Evolutionary conservation across 1,284 basidiomycete species (phyloP).

Genomic region (Ustilago trichophora): DNA sequence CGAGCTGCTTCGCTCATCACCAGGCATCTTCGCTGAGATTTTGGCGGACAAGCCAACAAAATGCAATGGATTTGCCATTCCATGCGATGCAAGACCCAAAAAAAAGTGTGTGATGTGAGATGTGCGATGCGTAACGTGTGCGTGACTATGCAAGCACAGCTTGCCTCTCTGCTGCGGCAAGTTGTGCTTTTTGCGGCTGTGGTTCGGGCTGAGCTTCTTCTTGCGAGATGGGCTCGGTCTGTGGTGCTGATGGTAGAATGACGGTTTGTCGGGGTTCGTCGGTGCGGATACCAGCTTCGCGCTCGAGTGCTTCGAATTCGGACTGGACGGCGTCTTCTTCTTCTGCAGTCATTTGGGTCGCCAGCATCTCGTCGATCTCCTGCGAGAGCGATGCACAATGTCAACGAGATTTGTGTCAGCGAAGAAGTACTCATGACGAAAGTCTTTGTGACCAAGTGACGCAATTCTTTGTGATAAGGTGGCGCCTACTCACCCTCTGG

Average conservation of each 20-base stretch:
- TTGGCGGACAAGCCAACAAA: background rate
- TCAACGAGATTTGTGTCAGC: too few relatives aligned
- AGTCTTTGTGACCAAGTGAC: too few relatives aligned
- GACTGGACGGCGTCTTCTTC: conserved; percentile 92
- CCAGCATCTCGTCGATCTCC: conserved; percentile 91
- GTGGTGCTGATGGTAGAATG: conserved; percentile 31
- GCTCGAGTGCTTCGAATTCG: conserved; percentile 70
- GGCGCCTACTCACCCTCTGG: conserved; percentile 73
- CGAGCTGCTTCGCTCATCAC: conserved; percentile 22
- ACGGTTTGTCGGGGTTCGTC: conserved; percentile 18
- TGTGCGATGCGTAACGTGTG: background rate
- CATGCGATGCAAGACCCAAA: background rate
- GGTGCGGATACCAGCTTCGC: conserved; percentile 27
- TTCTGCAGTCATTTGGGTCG: conserved; percentile 81
- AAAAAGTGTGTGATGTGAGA: too few relatives aligned
- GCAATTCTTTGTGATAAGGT: background rate
- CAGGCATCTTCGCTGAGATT: conserved; percentile 1
- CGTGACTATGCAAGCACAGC: conserved; percentile 19
- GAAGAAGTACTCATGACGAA: too few relatives aligned
- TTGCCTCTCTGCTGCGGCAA: conserved; percentile 11
- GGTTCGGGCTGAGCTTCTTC: conserved; percentile 12
- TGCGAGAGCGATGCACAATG: conserved; percentile 61
- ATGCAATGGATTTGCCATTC: background rate
- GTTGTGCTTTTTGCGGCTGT: conserved; percentile 12
- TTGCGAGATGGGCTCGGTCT: conserved; percentile 32